A percentile compares a stretch with the other conserved stretches of the same genome.
Conservation (phyloP, 495 filamentous ascomycete species). For the Immersiella caudata region DNA sequence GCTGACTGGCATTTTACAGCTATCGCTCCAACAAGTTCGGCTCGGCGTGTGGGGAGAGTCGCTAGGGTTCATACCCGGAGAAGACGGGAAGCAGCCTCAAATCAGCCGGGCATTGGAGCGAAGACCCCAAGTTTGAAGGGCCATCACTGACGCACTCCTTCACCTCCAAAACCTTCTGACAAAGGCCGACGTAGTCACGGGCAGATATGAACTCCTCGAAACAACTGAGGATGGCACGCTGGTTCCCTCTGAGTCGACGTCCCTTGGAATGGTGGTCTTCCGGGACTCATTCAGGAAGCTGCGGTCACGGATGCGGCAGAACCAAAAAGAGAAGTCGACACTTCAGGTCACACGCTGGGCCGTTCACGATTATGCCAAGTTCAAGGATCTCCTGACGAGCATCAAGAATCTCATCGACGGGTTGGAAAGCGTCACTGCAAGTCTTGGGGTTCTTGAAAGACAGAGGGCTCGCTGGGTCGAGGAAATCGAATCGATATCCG, state of each 20-base stretch:
- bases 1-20: slow-evolving; percentile 17
- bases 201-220: not conserved
- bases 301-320: slow-evolving; percentile 13
- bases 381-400: slow-evolving; percentile 25
- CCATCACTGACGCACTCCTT: not conserved
- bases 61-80: slow-evolving; percentile 1
- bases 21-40: slow-evolving; percentile 14
- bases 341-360: slow-evolving; percentile 30
- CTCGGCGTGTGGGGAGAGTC: slow-evolving; percentile 12
- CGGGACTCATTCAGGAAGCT: slow-evolving; percentile 20
- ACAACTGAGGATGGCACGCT: not conserved
- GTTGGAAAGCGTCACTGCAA: slow-evolving; percentile 26
- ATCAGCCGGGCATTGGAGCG: slow-evolving; percentile 5
- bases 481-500: slow-evolving; percentile 15
- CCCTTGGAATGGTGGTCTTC: slow-evolving; percentile 1
- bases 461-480: slow-evolving; percentile 5
- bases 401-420: slow-evolving; percentile 32
- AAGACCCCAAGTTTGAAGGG: not conserved
- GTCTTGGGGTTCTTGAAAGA: slow-evolving; percentile 18
- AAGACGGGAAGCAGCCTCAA: not conserved
- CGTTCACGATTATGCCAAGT: slow-evolving; percentile 27
- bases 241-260: not conserved
- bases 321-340: slow-evolving; percentile 26
- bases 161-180: not conserved
- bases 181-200: slow-evolving; percentile 9